Evolutionary conservation across 148 eudicot genomes (phyloP), one percentile per base, ranked within the genome.

Genomic region (Diospyros lotus): DNA sequence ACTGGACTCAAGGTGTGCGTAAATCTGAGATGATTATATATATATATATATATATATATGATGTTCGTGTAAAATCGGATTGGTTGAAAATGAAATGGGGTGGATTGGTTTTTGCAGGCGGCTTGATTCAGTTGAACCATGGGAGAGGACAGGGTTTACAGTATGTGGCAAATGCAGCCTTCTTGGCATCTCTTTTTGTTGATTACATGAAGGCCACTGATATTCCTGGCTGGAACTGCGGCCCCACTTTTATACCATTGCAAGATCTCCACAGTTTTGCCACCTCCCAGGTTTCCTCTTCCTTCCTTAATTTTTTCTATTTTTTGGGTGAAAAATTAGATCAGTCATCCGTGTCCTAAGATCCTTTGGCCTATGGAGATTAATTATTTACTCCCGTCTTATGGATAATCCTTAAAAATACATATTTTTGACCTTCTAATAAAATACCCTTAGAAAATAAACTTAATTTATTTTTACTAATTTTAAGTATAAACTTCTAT

Each of bases 101-200:
- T 28, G 28, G 28, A 28, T 28, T 28, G 28, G 28, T 28, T 28
- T 12, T 64, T 78, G 76, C 81, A 92, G 97, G 93, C 0, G 97
- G 97, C 50, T 39, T 93, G 74, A 89, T 90, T n/a, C 74, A 83
- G 59, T 66, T 90, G 62, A 87, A 87, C 79, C 86, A 73, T 15
- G 90, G 91, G 59, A 74, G 76, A 70, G 80, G 82, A 43, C 84
- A 87, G 66, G 84, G 88, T 9, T 79, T 93, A 59, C 97, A 93
- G 64, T 93, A 89, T 39, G 93, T 85, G n/a, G 97, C 60, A 5
- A 90, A 89, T 79, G 81, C 97, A 5, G 91, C 95, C 8, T 93
- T 93, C 78, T 75, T 93, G 78, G 85, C 95, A 6, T 80, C 88
- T 40, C 79, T 93, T 1, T 93, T 82, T 64, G 93, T 82, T 42